These are phyloP conservation scores for Rhodotorula sp. DNA, from an alignment of 1,284 basidiomycete genomes.

Conservation along the genomic window DNA sequence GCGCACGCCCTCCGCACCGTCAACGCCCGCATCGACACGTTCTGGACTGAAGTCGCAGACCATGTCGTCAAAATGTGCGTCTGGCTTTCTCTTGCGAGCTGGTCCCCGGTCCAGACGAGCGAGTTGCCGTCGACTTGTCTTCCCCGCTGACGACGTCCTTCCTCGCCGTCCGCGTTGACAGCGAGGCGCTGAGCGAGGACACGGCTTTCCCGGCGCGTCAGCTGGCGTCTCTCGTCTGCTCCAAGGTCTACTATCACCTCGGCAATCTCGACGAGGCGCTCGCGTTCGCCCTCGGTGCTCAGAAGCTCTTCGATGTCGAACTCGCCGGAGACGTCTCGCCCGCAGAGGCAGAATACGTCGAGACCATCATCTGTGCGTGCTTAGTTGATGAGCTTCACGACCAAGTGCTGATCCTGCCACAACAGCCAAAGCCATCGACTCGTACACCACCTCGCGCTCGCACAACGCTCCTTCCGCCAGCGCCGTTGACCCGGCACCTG, in stretches of 20 bases:
- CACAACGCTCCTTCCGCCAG: constrained; percentile 57
- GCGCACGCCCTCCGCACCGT: constrained; percentile 84
- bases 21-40: constrained; percentile 79
- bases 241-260: constrained; percentile 94
- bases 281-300: constrained; percentile 88
- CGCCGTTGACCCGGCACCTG: constrained; percentile 60
- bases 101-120: neutral
- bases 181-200: constrained; percentile 82
- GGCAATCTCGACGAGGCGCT: constrained; percentile 90
- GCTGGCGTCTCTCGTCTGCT: constrained; percentile 81
- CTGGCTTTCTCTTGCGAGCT: constrained; percentile 31
- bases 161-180: constrained; percentile 49
- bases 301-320: constrained; percentile 76
- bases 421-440: constrained; percentile 87
- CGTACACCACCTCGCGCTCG: constrained; percentile 65
- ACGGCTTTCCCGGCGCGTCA: constrained; percentile 71
- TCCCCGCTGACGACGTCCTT: constrained; percentile 29
- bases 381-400: neutral
- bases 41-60: constrained; percentile 98
- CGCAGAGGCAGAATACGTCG: constrained; percentile 80
- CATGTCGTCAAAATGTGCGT: constrained; percentile 81
- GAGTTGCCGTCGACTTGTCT: neutral
- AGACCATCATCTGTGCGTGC: constrained; percentile 83
- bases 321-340: constrained; percentile 52
- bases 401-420: too few relatives aligned